These are phyloP conservation scores for Jackrogersella multiformis DNA, from an alignment of 495 filamentous ascomycete species.

Conservation along the genomic window DNA sequence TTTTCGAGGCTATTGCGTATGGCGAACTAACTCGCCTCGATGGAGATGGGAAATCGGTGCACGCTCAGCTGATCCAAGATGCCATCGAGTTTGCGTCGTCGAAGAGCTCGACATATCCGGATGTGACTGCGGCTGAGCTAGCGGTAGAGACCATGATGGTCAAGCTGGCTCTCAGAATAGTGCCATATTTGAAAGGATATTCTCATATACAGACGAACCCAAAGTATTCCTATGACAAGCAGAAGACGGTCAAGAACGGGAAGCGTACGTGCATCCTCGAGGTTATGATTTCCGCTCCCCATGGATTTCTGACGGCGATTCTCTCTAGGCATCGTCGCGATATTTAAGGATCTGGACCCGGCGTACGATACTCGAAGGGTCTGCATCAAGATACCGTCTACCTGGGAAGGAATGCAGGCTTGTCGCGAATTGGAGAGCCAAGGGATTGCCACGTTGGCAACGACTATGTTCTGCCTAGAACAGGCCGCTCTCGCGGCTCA, in stretches of 20 bases:
- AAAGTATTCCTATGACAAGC: constrained; percentile 60
- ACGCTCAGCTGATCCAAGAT: constrained; percentile 56
- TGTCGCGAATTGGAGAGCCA: constrained; percentile 63
- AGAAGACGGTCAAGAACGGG: constrained; percentile 64
- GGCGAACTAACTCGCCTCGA: constrained; percentile 58
- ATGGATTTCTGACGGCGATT: constrained; percentile 1
- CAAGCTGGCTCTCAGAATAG: constrained; percentile 62
- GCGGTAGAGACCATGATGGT: constrained; percentile 67
- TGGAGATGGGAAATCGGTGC: constrained; percentile 52
- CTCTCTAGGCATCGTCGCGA: constrained; percentile 56
- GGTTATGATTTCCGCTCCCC: no score
- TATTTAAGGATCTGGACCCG: constrained; percentile 60
- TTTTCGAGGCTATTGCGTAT: constrained; percentile 66
- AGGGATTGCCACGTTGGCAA: constrained; percentile 66
- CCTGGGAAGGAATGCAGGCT: constrained; percentile 71
- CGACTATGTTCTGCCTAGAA: constrained; percentile 67
- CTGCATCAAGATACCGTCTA: constrained; percentile 70
- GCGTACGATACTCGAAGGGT: constrained; percentile 60
- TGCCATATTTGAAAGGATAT: constrained; percentile 60
- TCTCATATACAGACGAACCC: constrained; percentile 73
- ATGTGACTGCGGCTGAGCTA: constrained; percentile 58
- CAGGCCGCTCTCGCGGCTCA: constrained; percentile 67
- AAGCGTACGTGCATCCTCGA: constrained; percentile 53
- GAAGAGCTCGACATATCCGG: constrained; percentile 49
- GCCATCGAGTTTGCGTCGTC: constrained; percentile 55